Evolutionary conservation across 495 filamentous ascomycete species (phyloP), one percentile per base, ranked within the genome.

Genomic region (Collariella sp.): DNA sequence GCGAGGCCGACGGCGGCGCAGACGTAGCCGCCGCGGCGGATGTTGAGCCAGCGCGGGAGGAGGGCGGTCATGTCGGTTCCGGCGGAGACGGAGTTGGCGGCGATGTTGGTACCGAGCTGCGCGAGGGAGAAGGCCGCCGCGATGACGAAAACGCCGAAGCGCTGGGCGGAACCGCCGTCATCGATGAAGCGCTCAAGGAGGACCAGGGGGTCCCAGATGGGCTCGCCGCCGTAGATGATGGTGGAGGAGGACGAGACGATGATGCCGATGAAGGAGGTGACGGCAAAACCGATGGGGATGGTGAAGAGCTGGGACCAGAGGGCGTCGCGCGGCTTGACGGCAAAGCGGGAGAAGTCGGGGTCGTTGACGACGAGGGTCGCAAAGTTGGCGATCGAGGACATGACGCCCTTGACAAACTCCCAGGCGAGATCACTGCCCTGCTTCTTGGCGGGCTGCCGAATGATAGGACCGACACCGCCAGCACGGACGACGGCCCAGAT

Each of bases 181-280:
- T 73, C 62, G 59, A 95, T 78, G 72, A 96, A 95, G 11, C 68
- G 71, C 49, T 79, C 76, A 12, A 96, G 78, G 0, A 96, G 77
- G 12, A 81, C 76, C 2, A 96, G 80, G 0, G 91, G 91, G 60
- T 90, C 89, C 91, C 91, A 96, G 59, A 95, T 88, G 3, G 86
- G 73, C 1, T 85, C 71, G 18, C 79, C 78, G 31, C 77, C 76
- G 59, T 84, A 91, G 61, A 95, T 89, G 52, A 93, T 80, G 0
- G 79, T 72, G 2, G 89, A 90, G 7, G 86, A 88, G 0, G 91
- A 96, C 2, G 88, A 91, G 24, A 91, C 89, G 56, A 96, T 87
- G 62, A 96, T 95, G 52, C 91, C 89, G 61, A 96, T 91, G 67
- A 96, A 90, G 7, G 86, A 91, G 15, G 91, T 95, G 45, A 95